Evolutionary conservation across 345 rosid genomes (phyloP).

Genomic region (Draba incana): DNA sequence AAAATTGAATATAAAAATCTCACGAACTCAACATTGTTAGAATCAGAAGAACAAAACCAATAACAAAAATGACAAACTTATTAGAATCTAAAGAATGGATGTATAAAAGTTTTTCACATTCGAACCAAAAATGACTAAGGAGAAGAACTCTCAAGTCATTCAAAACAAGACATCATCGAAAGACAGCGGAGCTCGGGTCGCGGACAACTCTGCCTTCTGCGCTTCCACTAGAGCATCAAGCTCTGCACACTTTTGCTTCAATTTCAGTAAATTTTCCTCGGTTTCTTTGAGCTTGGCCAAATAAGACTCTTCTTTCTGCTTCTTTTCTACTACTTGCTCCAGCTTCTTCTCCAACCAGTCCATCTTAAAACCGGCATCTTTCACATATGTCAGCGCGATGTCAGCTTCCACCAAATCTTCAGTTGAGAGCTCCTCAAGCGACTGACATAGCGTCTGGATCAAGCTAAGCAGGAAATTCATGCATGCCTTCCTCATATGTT

Average conservation of each 20-base stretch:
- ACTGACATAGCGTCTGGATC: constrained; percentile 15
- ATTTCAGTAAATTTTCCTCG: background rate
- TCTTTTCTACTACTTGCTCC: constrained; percentile 5
- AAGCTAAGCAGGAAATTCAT: constrained; percentile 4
- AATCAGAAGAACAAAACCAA: no score
- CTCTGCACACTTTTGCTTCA: background rate
- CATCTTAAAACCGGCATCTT: constrained; percentile 16
- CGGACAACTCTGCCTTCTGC: constrained; percentile 7
- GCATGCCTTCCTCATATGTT: constrained; percentile 5
- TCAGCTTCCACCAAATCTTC: constrained; percentile 24
- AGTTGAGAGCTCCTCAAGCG: background rate
- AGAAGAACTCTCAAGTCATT: no score
- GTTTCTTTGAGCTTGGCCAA: constrained; percentile 14
- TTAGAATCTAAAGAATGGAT: no score
- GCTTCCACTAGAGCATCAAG: constrained; percentile 8
- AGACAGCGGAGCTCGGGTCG: constrained; percentile 1
- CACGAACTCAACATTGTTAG: no score
- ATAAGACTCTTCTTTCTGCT: constrained; percentile 3
- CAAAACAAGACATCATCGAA: no score
- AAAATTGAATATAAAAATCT: no score
- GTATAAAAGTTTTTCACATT: no score
- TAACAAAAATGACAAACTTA: no score
- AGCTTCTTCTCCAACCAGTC: constrained; percentile 30
- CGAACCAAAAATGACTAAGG: no score
- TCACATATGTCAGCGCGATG: background rate